phyloP scores from a whole-genome alignment of 768 basidiomycete genomes.

The Leucocoprinus sp. region DNA sequence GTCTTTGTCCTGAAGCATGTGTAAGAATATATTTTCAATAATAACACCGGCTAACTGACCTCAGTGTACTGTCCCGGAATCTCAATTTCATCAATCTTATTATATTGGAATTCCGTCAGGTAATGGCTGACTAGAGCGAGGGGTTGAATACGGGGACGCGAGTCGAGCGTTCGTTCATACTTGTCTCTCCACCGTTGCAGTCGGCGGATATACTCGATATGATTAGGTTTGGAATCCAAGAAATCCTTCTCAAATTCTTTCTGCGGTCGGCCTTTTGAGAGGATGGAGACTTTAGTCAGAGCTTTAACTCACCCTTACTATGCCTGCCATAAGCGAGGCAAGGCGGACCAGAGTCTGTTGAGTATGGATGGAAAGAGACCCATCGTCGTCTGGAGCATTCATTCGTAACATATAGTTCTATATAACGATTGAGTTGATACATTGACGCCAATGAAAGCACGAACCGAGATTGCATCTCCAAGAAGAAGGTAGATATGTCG shows the following conservation, averaged over 20 bases:
- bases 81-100: constrained; percentile 95
- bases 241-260: constrained; percentile 91
- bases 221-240: constrained; percentile 63
- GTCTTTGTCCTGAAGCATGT: constrained; percentile 75
- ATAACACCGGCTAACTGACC: constrained; percentile 32
- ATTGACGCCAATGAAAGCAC: constrained; percentile 10
- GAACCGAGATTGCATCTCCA: constrained; percentile 79
- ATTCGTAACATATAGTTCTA: constrained; percentile 69
- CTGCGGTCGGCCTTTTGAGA: constrained; percentile 28
- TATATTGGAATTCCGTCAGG: constrained; percentile 95
- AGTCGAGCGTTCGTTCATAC: constrained; percentile 79
- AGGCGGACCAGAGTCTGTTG: constrained; percentile 51
- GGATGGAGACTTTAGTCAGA: background rate
- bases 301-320: constrained; percentile 42
- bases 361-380: constrained; percentile 47
- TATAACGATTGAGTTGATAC: background rate
- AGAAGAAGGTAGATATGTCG: constrained; percentile 82
- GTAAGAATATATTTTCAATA: background rate
- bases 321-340: constrained; percentile 47
- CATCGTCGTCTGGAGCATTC: constrained; percentile 60
- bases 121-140: constrained; percentile 87
- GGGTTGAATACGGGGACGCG: constrained; percentile 74
- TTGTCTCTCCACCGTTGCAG: constrained; percentile 92
- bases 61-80: constrained; percentile 99
- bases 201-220: constrained; percentile 81